Evolutionary conservation across 2,329 filamentous ascomycete species (phyloP).

Genomic region (Xylariaceae sp.): DNA sequence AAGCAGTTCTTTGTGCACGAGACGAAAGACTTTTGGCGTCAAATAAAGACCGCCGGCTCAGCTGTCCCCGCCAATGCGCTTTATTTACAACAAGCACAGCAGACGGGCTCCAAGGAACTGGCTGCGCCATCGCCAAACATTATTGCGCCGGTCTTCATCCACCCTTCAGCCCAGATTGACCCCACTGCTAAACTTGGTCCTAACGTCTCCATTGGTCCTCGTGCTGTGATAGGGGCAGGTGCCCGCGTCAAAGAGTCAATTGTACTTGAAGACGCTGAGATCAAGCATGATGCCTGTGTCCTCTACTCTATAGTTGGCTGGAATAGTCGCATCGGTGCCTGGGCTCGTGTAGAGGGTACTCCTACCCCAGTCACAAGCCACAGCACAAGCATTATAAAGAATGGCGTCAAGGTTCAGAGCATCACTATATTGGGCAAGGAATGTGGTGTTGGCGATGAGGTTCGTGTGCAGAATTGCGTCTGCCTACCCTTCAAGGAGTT

Average conservation of each 20-base stretch:
- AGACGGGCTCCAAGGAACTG: conserved; percentile 75
- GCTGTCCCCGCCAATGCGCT: conserved; percentile 95
- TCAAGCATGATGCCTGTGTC: conserved; percentile 94
- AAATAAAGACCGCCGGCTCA: conserved; percentile 98
- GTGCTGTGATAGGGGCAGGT: conserved; percentile 76
- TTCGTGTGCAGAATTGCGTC: conserved; percentile 94
- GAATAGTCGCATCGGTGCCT: conserved; percentile 93
- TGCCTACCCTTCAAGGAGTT: conserved; percentile 97
- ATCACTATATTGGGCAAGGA: conserved; percentile 98
- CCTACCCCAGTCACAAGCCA: conserved; percentile 83
- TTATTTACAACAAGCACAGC: conserved; percentile 91
- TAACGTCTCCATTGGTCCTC: conserved; percentile 93
- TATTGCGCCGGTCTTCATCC: conserved; percentile 88
- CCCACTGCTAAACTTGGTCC: conserved; percentile 94
- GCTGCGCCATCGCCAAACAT: conserved; percentile 79
- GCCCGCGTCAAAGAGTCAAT: conserved; percentile 93
- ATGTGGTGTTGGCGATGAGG: conserved; percentile 86
- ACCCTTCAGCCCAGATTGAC: conserved; percentile 84
- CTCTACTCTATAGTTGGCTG: conserved; percentile 96
- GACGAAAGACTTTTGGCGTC: conserved; percentile 98
- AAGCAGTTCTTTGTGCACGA: conserved; percentile 98
- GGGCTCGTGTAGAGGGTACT: conserved; percentile 94
- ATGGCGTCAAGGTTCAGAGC: conserved; percentile 96
- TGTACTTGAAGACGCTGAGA: conserved; percentile 88
- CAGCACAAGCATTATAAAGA: conserved; percentile 92